These are phyloP conservation scores for Lentinula guzmanii DNA, from an alignment of 768 basidiomycete species.

Conservation along the genomic window DNA sequence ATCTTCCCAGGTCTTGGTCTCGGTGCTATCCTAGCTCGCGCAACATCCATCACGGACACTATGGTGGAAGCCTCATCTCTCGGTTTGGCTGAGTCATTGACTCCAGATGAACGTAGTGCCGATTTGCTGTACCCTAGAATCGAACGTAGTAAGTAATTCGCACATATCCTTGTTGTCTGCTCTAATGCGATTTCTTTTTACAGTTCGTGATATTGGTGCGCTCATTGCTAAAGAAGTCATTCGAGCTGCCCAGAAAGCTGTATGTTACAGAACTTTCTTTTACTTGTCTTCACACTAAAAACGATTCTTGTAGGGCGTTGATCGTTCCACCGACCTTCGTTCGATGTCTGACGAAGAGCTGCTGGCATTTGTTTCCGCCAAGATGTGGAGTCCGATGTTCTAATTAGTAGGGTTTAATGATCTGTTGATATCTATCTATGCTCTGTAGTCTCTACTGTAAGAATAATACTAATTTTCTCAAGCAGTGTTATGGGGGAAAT, in stretches of 20 bases:
- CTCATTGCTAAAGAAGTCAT: constrained; percentile 72
- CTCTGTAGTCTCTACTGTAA: too few relatives aligned
- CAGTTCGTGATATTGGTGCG: constrained; percentile 78
- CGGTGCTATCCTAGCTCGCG: constrained; percentile 67
- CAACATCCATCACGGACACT: constrained; percentile 64
- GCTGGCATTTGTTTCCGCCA: constrained; percentile 43
- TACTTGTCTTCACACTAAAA: neutral
- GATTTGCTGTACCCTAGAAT: constrained; percentile 82
- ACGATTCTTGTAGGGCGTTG: constrained; percentile 38
- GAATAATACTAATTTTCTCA: too few relatives aligned
- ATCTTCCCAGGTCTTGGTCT: constrained; percentile 81
- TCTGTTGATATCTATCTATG: too few relatives aligned
- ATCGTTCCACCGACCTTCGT: constrained; percentile 48
- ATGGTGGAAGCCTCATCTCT: constrained; percentile 89
- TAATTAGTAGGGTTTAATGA: neutral
- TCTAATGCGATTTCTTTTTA: constrained; percentile 7
- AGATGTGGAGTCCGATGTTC: constrained; percentile 66
- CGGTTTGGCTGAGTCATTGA: constrained; percentile 73
- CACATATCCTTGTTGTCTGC: neutral
- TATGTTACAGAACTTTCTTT: constrained; percentile 23
- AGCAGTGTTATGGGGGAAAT: too few relatives aligned
- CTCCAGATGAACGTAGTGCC: constrained; percentile 53
- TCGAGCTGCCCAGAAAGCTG: constrained; percentile 72
- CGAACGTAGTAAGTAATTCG: constrained; percentile 47
- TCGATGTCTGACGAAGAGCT: constrained; percentile 51